These are phyloP conservation scores for Blastobotrys petasosporus DNA, from an alignment of 1,139 yeast species.

Conservation along the genomic window DNA sequence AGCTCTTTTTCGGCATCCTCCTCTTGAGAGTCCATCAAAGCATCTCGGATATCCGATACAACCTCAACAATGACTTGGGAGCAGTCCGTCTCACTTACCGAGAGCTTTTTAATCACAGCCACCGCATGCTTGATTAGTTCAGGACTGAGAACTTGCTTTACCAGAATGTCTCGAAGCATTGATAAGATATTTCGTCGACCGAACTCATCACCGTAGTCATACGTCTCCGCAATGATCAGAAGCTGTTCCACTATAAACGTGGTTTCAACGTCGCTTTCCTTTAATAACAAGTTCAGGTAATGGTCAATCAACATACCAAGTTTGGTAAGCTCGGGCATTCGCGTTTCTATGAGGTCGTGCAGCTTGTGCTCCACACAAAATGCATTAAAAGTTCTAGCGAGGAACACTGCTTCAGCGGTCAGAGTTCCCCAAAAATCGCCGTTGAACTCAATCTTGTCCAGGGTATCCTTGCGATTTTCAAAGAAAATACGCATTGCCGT, in stretches of 20 bases:
- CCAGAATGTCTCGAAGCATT: slow-evolving; percentile 47
- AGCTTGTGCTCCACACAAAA: slow-evolving; percentile 53
- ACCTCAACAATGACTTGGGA: slow-evolving; percentile 81
- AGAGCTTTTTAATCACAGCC: slow-evolving; percentile 60
- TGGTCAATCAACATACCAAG: slow-evolving; percentile 54
- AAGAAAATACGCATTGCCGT: slow-evolving; percentile 61
- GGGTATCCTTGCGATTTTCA: slow-evolving; percentile 54
- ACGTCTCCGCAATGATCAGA: slow-evolving; percentile 57
- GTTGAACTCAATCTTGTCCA: slow-evolving; percentile 52
- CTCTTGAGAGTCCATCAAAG: slow-evolving; percentile 37
- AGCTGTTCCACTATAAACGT: slow-evolving; percentile 77
- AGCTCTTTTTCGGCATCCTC: slow-evolving; percentile 27
- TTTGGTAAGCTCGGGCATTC: slow-evolving; percentile 75
- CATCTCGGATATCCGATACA: slow-evolving; percentile 76
- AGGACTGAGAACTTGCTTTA: slow-evolving; percentile 42
- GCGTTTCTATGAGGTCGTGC: slow-evolving; percentile 57
- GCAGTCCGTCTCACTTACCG: slow-evolving; percentile 78
- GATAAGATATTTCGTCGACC: slow-evolving; percentile 81
- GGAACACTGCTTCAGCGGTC: slow-evolving; percentile 69
- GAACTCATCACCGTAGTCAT: slow-evolving; percentile 86
- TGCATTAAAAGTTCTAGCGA: slow-evolving; percentile 61
- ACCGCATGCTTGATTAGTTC: slow-evolving; percentile 52
- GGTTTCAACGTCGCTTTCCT: slow-evolving; percentile 48
- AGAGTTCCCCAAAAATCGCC: slow-evolving; percentile 59
- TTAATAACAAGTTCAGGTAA: slow-evolving; percentile 46